These are phyloP conservation scores for Daedalea quercina DNA, from an alignment of 768 basidiomycete species.

Conservation along the genomic window DNA sequence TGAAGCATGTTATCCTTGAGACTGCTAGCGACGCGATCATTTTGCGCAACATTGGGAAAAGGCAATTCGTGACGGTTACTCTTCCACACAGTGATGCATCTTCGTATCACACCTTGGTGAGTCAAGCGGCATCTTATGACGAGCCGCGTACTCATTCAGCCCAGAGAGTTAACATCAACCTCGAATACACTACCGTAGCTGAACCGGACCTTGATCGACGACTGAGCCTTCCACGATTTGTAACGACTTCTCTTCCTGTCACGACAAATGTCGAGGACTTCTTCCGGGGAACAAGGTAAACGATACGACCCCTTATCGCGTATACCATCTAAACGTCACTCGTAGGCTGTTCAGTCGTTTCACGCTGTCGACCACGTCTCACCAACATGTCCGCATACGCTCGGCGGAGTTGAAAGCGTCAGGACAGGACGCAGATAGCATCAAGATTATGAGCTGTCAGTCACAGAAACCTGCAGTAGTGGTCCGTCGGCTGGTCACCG, in stretches of 20 bases:
- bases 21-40: conserved; percentile 37
- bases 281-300: conserved; percentile 79
- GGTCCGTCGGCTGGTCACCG: conserved; percentile 30
- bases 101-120: conserved; percentile 53
- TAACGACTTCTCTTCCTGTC: conserved; percentile 73
- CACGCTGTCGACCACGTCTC: conserved; percentile 75
- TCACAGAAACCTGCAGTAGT: conserved; percentile 39
- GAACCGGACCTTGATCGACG: conserved; percentile 49
- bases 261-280: conserved; percentile 95
- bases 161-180: conserved; percentile 62
- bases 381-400: conserved; percentile 72
- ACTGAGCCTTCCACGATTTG: conserved; percentile 44
- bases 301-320: background rate
- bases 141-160: background rate
- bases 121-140: conserved; percentile 11
- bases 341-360: conserved; percentile 84
- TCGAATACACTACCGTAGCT: conserved; percentile 58
- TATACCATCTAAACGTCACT: background rate
- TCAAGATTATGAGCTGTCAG: conserved; percentile 46
- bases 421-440: conserved; percentile 35
- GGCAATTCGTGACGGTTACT: conserved; percentile 39
- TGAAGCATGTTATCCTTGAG: conserved; percentile 20
- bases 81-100: conserved; percentile 67
- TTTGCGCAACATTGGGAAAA: conserved; percentile 40
- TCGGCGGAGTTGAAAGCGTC: conserved; percentile 49